phyloP scores from a whole-genome alignment of 306 rosid species.

The Malus sylvestris region DNA sequence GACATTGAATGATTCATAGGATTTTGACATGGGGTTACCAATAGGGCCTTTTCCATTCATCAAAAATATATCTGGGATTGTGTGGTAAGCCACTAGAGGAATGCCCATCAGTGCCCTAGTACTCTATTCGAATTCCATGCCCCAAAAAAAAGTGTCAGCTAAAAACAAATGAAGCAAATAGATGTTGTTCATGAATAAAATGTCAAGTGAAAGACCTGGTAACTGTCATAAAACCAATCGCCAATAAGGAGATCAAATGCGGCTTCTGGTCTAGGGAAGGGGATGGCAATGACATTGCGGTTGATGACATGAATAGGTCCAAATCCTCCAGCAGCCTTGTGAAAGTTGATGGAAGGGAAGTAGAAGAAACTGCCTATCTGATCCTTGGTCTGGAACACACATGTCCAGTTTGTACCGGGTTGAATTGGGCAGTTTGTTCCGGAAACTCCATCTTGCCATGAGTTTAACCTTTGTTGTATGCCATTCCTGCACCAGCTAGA shows the following conservation, averaged over 20 bases:
- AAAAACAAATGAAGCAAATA: not conserved
- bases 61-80: slow-evolving; percentile 42
- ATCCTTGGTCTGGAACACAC: slow-evolving; percentile 60
- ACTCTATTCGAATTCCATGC: slow-evolving; percentile 29
- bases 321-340: slow-evolving; percentile 73
- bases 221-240: slow-evolving; percentile 61
- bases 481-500: slow-evolving; percentile 64
- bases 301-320: slow-evolving; percentile 67
- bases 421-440: slow-evolving; percentile 80
- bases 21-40: slow-evolving; percentile 21
- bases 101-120: slow-evolving; percentile 24
- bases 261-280: slow-evolving; percentile 68
- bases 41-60: slow-evolving; percentile 70
- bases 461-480: slow-evolving; percentile 70
- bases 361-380: slow-evolving; percentile 86
- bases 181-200: not conserved
- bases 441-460: slow-evolving; percentile 96
- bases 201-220: slow-evolving; percentile 41
- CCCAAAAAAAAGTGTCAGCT: not conserved
- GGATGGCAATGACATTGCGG: slow-evolving; percentile 44
- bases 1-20: slow-evolving; percentile 50
- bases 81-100: not conserved
- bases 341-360: slow-evolving; percentile 76
- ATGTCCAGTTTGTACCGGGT: slow-evolving; percentile 63
- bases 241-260: slow-evolving; percentile 77